These are phyloP conservation scores for Sporodiniella umbellata DNA, from an alignment of 371 early-diverging fungal species.

Conservation along the genomic window DNA sequence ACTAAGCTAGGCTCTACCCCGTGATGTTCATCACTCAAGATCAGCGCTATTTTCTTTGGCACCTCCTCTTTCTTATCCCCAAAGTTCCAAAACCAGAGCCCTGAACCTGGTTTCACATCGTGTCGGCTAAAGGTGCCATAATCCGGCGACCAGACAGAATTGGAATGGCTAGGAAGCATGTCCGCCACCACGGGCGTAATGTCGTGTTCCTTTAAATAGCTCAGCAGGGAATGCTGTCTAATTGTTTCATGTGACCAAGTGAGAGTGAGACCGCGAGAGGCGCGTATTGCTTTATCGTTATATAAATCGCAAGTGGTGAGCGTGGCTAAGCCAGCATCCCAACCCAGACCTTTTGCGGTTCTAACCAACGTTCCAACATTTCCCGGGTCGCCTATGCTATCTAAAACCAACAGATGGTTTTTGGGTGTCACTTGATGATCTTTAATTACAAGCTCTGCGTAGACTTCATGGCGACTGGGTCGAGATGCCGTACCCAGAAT, in stretches of 20 bases:
- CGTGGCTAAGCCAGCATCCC: constrained; percentile 46
- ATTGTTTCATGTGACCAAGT: constrained; percentile 34
- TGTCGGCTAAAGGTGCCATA: neutral
- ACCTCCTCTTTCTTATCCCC: constrained; percentile 12
- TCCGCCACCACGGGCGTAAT: constrained; percentile 55
- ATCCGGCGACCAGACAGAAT: constrained; percentile 32
- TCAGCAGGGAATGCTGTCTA: constrained; percentile 11
- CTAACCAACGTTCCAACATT: constrained; percentile 54
- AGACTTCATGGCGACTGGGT: constrained; percentile 42
- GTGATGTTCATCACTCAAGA: constrained; percentile 53
- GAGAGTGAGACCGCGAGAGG: constrained; percentile 44
- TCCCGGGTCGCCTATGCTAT: constrained; percentile 54
- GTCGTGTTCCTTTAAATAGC: constrained; percentile 23
- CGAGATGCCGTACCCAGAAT: constrained; percentile 46
- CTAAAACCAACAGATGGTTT: constrained; percentile 42
- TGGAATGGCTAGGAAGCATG: constrained; percentile 32
- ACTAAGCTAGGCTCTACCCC: constrained; percentile 35
- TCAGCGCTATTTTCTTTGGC: constrained; percentile 46
- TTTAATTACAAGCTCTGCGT: constrained; percentile 46
- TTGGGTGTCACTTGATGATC: no score
- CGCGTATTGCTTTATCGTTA: constrained; percentile 54
- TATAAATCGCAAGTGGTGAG: constrained; percentile 52
- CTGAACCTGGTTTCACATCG: constrained; percentile 6
- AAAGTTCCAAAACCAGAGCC: constrained; percentile 31
- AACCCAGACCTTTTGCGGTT: constrained; percentile 52